phyloP scores from a whole-genome alignment of 177 flowering plant species.

The Vitis hybrid region DNA sequence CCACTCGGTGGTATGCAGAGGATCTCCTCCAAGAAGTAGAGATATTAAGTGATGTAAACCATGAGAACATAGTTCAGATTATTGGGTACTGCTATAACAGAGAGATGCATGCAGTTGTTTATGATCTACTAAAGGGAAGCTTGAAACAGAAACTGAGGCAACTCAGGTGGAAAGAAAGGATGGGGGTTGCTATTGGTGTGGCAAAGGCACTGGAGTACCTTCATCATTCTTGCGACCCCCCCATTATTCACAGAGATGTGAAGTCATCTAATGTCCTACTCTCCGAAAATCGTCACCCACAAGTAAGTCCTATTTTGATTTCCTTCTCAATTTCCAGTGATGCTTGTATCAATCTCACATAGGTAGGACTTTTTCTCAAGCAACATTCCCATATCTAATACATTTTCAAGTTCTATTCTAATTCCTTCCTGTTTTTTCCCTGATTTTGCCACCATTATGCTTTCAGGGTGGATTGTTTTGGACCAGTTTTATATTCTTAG shows the following conservation, averaged over 20 bases:
- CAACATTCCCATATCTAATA: too few species aligned
- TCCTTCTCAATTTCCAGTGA: background rate
- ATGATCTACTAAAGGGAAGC: constrained; percentile 26
- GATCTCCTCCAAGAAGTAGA: constrained; percentile 43
- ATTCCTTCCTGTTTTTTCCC: too few species aligned
- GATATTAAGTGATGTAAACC: constrained; percentile 30
- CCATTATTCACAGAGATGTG: constrained; percentile 43
- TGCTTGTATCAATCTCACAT: background rate
- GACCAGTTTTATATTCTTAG: too few species aligned
- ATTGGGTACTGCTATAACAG: constrained; percentile 36
- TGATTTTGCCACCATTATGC: too few species aligned
- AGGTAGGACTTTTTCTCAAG: background rate
- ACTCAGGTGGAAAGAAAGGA: constrained; percentile 42
- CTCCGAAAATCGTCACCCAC: constrained; percentile 30
- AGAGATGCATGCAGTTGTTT: constrained; percentile 41
- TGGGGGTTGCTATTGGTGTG: constrained; percentile 40
- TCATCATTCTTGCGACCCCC: constrained; percentile 44
- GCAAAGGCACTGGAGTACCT: constrained; percentile 49
- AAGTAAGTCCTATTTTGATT: constrained; percentile 22
- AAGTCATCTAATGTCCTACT: constrained; percentile 51
- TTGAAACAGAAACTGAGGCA: constrained; percentile 30
- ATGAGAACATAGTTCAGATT: constrained; percentile 39
- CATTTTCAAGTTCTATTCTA: too few species aligned
- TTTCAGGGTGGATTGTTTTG: too few species aligned
- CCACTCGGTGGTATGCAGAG: constrained; percentile 16